Conservation (phyloP, 208 protist species). For the Phytomonas sp. region DNA sequence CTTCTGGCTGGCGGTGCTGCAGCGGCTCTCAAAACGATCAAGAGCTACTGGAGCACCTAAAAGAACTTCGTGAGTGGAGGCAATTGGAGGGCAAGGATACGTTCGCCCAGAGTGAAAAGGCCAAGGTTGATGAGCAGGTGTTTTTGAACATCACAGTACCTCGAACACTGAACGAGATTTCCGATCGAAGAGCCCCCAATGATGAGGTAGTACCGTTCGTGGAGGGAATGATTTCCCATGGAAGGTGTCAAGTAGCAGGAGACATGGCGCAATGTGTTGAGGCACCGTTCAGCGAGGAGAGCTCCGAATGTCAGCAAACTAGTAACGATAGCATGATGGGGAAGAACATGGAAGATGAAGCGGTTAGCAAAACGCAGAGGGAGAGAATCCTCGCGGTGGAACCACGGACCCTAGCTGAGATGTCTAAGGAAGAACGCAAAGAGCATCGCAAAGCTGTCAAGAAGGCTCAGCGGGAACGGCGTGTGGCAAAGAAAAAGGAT, state of each 20-base stretch:
- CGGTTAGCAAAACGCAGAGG: conserved; percentile 6
- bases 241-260: not conserved
- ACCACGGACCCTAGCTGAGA: conserved; percentile 45
- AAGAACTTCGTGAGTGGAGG: conserved; percentile 47
- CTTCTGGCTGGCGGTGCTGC: conserved; percentile 55
- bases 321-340: conserved; percentile 5
- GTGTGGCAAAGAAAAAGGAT: conserved; percentile 69
- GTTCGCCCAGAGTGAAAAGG: conserved; percentile 29
- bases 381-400: conserved; percentile 5
- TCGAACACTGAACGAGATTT: conserved; percentile 62
- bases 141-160: conserved; percentile 76
- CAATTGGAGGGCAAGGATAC: conserved; percentile 13
- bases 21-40: conserved; percentile 55
- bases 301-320: conserved; percentile 4
- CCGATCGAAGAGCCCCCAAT: conserved; percentile 48
- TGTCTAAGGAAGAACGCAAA: conserved; percentile 83
- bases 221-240: conserved; percentile 44
- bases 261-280: not conserved
- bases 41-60: conserved; percentile 57
- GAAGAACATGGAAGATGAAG: conserved; percentile 12
- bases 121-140: conserved; percentile 81
- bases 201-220: conserved; percentile 56
- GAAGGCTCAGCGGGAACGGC: conserved; percentile 62
- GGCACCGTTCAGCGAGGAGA: conserved; percentile 10
- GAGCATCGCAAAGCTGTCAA: conserved; percentile 68